Base-by-base conservation (phyloP, 345 rosid species). In the Moringa oleifera region DNA sequence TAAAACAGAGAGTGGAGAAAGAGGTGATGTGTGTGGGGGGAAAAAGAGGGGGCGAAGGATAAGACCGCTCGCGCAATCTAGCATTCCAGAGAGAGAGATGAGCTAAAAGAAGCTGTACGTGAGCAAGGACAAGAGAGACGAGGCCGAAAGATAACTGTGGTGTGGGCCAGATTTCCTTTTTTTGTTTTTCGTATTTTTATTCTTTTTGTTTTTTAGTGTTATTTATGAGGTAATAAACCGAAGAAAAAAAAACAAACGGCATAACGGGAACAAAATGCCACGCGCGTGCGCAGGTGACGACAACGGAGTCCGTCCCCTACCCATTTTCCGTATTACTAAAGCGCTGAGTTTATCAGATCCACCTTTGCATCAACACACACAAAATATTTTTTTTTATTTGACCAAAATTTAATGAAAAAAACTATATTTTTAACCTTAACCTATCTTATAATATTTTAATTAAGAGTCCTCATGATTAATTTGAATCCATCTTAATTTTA, bases 61-160 rank as follows among this genome's bases (percentile, higher is more conserved):
- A 58, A 55, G 63, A 18, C 18, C 1, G 0, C 6, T 0, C 0
- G 80, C 64, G 70, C 53, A 71, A 0, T 1, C 41, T 78, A 75
- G 74, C 19, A 31, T 5, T 16, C 37, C n/a, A 0, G 0, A 0
- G 0, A 0, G 0, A 0, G 4, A 21, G 1, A 0, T 12, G 16
- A 51, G 19, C 77, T 81, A 71, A 37, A 51, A 28, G 71, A 20
- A 58, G 19, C 73, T 41, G 6, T 15, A 16, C 1, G 47, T 41
- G 47, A 4, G 0, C 0, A 0, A 25, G 41, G 47, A 72, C 45
- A 65, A 57, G 47, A 41, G 47, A 41, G 47, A 56, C 62, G 65
- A 37, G 49, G 72, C 79, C 77, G 65, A 77, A 75, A 75, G 75
- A 65, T 53, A 72, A 76, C 78, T 75, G 70, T 67, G 57, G 25